Percentiles rank a stretch among this genome's conserved stretches.
These are phyloP conservation scores for Aphanomyces cochlioides DNA, from an alignment of 352 stramenopile genomes.

Conservation along the genomic window DNA sequence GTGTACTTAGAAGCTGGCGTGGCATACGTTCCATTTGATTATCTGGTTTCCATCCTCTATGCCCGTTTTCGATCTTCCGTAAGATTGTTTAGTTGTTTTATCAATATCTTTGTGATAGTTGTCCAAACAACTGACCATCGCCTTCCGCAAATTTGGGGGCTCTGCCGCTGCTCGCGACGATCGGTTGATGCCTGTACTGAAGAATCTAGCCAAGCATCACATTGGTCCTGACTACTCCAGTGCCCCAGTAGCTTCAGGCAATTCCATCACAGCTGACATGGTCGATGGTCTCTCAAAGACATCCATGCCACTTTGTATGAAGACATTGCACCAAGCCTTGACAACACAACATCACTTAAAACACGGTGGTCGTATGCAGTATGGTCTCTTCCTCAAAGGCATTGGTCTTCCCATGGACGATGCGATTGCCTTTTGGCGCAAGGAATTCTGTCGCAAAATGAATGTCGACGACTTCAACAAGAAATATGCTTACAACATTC, in stretches of 20 bases:
- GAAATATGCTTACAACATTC: constrained; percentile 98
- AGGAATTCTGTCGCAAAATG: constrained; percentile 92
- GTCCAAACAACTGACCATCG: constrained; percentile 86
- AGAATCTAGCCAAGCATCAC: constrained; percentile 96
- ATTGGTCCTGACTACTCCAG: constrained; percentile 87
- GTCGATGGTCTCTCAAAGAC: constrained; percentile 84
- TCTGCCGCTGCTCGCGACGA: constrained; percentile 90
- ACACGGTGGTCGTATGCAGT: constrained; percentile 95
- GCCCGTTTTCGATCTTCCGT: constrained; percentile 88
- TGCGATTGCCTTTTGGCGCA: constrained; percentile 94
- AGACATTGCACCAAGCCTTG: constrained; percentile 90
- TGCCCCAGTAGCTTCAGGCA: constrained; percentile 39
- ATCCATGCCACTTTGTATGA: constrained; percentile 98
- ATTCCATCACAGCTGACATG: constrained; percentile 87
- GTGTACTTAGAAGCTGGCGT: constrained; percentile 93
- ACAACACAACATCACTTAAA: constrained; percentile 96
- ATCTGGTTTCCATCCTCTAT: constrained; percentile 94
- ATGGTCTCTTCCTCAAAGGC: constrained; percentile 98
- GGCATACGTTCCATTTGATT: constrained; percentile 93
- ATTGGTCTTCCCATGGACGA: constrained; percentile 95
- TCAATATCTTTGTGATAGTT: constrained; percentile 42
- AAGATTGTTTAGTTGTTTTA: constrained; percentile 24
- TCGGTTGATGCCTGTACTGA: constrained; percentile 90
- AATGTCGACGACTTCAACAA: constrained; percentile 98
- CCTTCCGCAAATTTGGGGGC: constrained; percentile 85